Evolutionary conservation across 768 basidiomycete genomes (phyloP).

Genomic region (Pulveroboletus sp.): DNA sequence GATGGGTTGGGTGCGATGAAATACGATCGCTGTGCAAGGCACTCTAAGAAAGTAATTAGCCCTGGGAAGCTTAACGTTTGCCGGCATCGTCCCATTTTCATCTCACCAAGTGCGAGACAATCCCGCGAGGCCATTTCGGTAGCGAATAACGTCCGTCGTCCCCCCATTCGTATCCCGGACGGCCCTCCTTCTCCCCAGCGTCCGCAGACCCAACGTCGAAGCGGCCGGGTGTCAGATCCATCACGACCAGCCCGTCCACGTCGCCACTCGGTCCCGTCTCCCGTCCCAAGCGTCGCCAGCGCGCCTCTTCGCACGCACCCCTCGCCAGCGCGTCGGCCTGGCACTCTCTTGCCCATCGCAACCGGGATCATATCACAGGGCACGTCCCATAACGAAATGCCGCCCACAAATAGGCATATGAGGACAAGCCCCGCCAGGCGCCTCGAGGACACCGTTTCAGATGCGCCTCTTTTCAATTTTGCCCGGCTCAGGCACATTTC

Average conservation of each 20-base stretch:
- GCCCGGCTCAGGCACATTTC: conserved; percentile 21
- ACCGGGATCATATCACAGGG: conserved; percentile 16
- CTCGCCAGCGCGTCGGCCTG: too few relatives aligned
- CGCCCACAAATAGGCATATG: conserved; percentile 25
- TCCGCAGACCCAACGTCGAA: conserved; percentile 18
- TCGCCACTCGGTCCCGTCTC: conserved; percentile 10
- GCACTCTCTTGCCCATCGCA: conserved; percentile 8
- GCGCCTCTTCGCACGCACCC: background rate
- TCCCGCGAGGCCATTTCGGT: conserved; percentile 30
- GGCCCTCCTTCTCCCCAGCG: too few relatives aligned
- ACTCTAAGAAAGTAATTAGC: conserved; percentile 27
- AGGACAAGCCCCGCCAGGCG: conserved; percentile 3
- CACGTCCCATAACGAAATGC: conserved; percentile 13
- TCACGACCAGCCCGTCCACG: background rate
- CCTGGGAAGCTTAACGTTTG: conserved; percentile 34
- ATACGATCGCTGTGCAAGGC: conserved; percentile 34
- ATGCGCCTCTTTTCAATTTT: conserved; percentile 24
- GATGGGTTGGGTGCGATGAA: conserved; percentile 26
- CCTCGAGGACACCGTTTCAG: conserved; percentile 31
- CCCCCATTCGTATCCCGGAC: too few relatives aligned
- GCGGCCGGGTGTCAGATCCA: conserved; percentile 11
- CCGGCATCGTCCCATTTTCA: conserved; percentile 29
- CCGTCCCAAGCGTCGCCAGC: too few relatives aligned
- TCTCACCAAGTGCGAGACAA: conserved; percentile 27
- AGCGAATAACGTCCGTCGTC: too few relatives aligned